Evolutionary conservation across 768 basidiomycete species (phyloP).

Genomic region (Thelephora aurantiotincta): DNA sequence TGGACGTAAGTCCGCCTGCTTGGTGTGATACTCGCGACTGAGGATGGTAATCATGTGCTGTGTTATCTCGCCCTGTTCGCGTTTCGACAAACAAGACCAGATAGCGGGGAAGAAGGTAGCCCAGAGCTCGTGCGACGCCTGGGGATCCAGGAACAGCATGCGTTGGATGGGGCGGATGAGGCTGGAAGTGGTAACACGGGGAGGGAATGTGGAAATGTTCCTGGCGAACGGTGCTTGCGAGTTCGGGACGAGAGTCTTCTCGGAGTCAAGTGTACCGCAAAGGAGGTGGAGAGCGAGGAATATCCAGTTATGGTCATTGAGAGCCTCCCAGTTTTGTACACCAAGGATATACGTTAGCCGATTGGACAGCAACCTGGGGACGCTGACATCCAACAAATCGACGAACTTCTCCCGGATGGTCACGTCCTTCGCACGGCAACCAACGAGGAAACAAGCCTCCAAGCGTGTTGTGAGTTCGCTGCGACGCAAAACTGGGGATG

Average conservation of each 20-base stretch:
- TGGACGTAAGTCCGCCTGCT: constrained; percentile 77
- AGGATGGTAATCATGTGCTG: constrained; percentile 82
- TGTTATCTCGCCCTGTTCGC: constrained; percentile 81
- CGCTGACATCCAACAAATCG: constrained; percentile 78
- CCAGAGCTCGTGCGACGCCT: constrained; percentile 75
- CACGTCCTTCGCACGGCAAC: constrained; percentile 75
- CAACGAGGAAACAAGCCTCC: constrained; percentile 86
- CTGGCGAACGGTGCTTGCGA: constrained; percentile 6
- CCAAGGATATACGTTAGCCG: constrained; percentile 84
- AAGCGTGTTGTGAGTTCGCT: constrained; percentile 90
- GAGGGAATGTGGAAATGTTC: background rate
- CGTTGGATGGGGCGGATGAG: constrained; percentile 71
- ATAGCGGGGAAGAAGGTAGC: constrained; percentile 71
- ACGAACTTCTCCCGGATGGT: constrained; percentile 73
- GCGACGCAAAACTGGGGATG: constrained; percentile 68
- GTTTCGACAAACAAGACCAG: constrained; percentile 75
- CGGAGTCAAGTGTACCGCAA: constrained; percentile 52
- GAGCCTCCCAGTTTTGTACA: constrained; percentile 88
- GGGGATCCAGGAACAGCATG: constrained; percentile 67
- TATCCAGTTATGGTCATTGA: constrained; percentile 91
- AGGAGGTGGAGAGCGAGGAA: constrained; percentile 82
- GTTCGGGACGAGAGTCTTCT: constrained; percentile 26
- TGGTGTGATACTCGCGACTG: constrained; percentile 86
- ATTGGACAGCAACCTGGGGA: constrained; percentile 68
- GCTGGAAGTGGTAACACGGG: constrained; percentile 21